Evolutionary conservation across 441 rosid species (phyloP).

Genomic region (Mallotus japonicus): DNA sequence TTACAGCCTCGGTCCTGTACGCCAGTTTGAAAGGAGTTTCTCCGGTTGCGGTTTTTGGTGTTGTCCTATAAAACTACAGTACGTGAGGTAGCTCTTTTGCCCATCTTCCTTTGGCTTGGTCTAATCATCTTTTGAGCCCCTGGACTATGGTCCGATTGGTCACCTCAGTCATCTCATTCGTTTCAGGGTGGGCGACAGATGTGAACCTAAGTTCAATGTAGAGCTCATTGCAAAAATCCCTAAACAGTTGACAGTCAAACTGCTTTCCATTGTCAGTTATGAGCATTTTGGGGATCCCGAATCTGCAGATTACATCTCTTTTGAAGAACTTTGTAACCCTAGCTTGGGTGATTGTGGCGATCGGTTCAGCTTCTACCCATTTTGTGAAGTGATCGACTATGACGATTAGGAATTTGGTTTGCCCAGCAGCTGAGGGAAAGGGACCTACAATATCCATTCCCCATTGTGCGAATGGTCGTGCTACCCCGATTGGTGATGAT

Average conservation of each 20-base stretch:
- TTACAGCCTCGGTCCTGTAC: too few relatives aligned
- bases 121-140: background rate
- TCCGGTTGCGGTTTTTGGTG: too few relatives aligned
- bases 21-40: too few relatives aligned
- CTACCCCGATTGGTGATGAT: accelerated
- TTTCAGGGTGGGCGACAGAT: background rate
- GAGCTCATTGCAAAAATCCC: background rate
- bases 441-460: background rate
- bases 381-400: background rate
- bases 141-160: background rate
- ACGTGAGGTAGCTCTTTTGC: too few relatives aligned
- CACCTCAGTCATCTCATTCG: background rate
- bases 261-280: background rate
- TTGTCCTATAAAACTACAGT: too few relatives aligned
- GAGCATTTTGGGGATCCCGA: accelerated
- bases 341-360: background rate
- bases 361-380: background rate
- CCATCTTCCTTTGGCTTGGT: background rate
- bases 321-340: background rate
- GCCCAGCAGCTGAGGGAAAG: background rate
- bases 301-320: background rate
- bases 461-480: background rate
- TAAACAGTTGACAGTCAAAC: background rate
- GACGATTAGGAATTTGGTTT: background rate
- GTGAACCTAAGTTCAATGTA: background rate